These are phyloP conservation scores for Talaromyces marneffei DNA, from an alignment of 2,329 filamentous ascomycete species.

Conservation along the genomic window DNA sequence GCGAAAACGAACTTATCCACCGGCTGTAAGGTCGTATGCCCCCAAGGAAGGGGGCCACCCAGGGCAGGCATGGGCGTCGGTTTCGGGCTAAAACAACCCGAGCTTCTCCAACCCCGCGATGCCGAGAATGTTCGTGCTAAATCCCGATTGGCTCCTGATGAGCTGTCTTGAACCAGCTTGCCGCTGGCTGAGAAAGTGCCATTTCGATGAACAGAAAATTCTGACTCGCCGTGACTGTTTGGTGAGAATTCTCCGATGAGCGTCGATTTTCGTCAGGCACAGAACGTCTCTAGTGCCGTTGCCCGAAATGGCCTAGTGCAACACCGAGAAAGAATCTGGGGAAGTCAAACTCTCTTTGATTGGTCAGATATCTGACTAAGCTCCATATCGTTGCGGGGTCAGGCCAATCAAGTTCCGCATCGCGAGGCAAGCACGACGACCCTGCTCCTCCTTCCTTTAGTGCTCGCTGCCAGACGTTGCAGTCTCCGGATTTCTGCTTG, in stretches of 20 bases:
- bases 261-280: not conserved
- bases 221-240: not conserved
- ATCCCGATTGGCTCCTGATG: not conserved
- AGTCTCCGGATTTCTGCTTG: not conserved
- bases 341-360: constrained; percentile 2
- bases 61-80: not conserved
- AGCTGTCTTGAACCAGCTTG: not conserved
- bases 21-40: constrained; percentile 2
- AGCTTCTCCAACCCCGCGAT: constrained; percentile 8
- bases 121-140: not conserved
- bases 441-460: constrained; percentile 24
- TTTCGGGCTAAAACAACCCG: constrained; percentile 9
- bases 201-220: not conserved
- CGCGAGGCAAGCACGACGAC: not conserved
- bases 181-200: not conserved
- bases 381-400: not conserved
- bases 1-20: not conserved
- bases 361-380: not conserved
- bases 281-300: not conserved
- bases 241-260: not conserved
- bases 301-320: constrained; percentile 2
- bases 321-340: constrained; percentile 3
- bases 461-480: constrained; percentile 10
- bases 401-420: not conserved
- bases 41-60: too few species aligned